Base-by-base conservation (phyloP, 495 filamentous ascomycete species). In the Poronia punctata region DNA sequence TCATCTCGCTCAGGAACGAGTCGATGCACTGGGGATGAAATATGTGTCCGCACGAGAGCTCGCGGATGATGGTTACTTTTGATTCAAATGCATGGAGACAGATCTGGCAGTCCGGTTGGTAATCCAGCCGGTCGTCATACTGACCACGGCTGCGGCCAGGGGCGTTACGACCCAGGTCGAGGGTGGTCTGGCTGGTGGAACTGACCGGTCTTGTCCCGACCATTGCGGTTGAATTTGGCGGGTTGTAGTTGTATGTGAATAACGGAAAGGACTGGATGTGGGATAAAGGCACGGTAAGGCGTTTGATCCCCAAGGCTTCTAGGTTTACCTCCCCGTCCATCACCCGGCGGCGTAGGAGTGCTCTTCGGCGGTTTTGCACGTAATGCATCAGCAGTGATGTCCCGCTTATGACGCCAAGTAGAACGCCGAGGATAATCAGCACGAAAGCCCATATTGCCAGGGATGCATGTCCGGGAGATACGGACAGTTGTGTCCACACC, bases 21-120 rank as follows among this genome's bases (percentile, higher is more conserved):
- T 96, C 88, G 49, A 97, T 86, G 57, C 90, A 97, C 28, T 79
- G 80, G 2, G 86, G 79, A 40, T 97, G 88, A 62, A 87, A 97
- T 40, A 95, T 88, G 55, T 97, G 90, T 0, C 82, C 75, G 48
- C 90, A 97, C 0, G 84, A 80, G 3, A 96, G 68, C 58, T 93
- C 85, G 25, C 88, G 83, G 43, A 95, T 84, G 16, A 73, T 72
- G 0, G 87, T 82, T 11, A 57, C 53, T 7, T 72, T 70, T 12
- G 80, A 74, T 17, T 78, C 70, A 56, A 84, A 97, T 43, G 86
- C 75, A 14, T 92, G 86, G 2, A 94, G 73, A 51, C 90, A 97
- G 42, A 96, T 94, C 4, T 80, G 72, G 54, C 90, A 96, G 5
- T 71, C 79, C 0, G 83, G 80, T 58, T 90, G 85, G 16, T 77